These are phyloP conservation scores for Blastobotrys serpentis DNA, from an alignment of 1,139 yeast species.

Conservation along the genomic window DNA sequence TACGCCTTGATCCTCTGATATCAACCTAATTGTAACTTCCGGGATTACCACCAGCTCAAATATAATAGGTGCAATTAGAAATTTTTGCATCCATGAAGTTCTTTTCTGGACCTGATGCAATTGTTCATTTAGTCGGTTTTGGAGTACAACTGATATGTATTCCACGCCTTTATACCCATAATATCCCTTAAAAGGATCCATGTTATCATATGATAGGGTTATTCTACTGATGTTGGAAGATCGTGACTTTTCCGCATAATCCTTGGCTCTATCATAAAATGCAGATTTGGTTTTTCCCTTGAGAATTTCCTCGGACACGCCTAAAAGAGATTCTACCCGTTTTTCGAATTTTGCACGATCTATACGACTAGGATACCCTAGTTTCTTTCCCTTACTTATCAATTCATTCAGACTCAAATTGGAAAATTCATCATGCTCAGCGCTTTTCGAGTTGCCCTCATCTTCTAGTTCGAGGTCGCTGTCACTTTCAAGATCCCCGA, in stretches of 20 bases:
- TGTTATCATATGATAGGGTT: conserved; percentile 11
- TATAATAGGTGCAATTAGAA: conserved; percentile 9
- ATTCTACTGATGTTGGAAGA: conserved; percentile 8
- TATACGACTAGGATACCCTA: conserved; percentile 18
- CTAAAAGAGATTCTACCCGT: neutral
- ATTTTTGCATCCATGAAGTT: conserved; percentile 16
- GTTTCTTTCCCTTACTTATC: conserved; percentile 14
- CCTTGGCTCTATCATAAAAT: neutral
- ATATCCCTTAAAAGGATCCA: conserved; percentile 20
- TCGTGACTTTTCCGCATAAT: neutral
- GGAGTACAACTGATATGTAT: neutral
- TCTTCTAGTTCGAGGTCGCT: neutral
- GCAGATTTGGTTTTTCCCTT: neutral
- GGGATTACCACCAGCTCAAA: conserved; percentile 20
- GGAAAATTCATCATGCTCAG: neutral
- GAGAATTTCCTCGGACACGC: neutral
- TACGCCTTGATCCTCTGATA: conserved; percentile 12
- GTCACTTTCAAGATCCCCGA: neutral
- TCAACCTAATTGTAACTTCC: conserved; percentile 19
- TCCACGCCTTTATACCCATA: conserved; percentile 20
- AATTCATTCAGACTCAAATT: neutral
- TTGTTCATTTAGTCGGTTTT: conserved; percentile 9
- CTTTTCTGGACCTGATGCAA: conserved; percentile 8
- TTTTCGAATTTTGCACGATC: conserved; percentile 1
- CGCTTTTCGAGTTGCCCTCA: neutral